phyloP scores from a whole-genome alignment of 495 filamentous ascomycete species.

The Aspergillus asperescens region DNA sequence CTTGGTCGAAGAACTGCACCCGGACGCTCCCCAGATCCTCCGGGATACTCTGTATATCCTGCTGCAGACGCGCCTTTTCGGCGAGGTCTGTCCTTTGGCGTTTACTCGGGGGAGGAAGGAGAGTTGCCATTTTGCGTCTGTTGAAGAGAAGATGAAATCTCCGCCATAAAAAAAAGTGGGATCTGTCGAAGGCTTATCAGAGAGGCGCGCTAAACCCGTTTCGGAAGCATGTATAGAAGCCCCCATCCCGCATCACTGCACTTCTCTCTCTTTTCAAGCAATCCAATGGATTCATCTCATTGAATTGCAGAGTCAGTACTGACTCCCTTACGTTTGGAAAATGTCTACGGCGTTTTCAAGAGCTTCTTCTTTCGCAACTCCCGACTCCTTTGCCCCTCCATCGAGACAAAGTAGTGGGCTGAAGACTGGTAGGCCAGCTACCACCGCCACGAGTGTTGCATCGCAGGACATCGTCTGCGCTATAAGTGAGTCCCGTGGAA shows the following conservation, averaged over 20 bases:
- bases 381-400: conserved; percentile 23
- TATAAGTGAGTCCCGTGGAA: conserved; percentile 80
- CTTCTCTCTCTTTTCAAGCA: neutral
- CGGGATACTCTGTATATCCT: conserved; percentile 67
- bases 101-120: conserved; percentile 86
- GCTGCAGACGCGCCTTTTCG: conserved; percentile 67
- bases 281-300: neutral
- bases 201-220: conserved; percentile 23
- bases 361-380: conserved; percentile 16
- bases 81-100: conserved; percentile 72
- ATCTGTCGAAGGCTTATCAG: conserved; percentile 18
- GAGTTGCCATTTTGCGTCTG: conserved; percentile 66
- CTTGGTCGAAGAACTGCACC: conserved; percentile 82
- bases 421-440: conserved; percentile 46
- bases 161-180: conserved; percentile 12
- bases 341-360: conserved; percentile 12
- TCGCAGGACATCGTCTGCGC: conserved; percentile 84
- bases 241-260: conserved; percentile 19
- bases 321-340: neutral
- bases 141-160: conserved; percentile 11
- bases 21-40: conserved; percentile 72
- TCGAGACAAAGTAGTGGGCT: conserved; percentile 36
- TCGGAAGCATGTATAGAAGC: conserved; percentile 24
- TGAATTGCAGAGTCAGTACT: neutral
- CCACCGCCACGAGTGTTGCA: conserved; percentile 61